Base-by-base conservation (phyloP, 352 stramenopile species). In the Phytophthora brassicae region DNA sequence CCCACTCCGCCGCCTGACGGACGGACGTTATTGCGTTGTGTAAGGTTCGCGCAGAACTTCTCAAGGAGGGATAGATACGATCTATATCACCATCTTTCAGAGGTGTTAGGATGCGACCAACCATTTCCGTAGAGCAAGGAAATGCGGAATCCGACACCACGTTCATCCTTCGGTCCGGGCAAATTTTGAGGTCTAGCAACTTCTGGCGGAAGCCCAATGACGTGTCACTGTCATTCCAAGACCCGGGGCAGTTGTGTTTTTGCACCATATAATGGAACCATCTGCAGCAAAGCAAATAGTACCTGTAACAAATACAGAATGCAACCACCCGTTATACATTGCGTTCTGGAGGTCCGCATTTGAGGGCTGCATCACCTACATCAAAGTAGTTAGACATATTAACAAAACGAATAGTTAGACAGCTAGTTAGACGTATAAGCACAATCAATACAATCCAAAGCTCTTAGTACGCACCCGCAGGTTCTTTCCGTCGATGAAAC, bases 11-110 rank as follows among this genome's bases (percentile, higher is more conserved):
- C 2, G 38, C 38, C 8, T 41, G 13, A 8, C 16, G 6, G 41
- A 67, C 22, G 28, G 52, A 51, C 17, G 36, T 48, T 20, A 57
- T 57, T 3, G 50, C 50, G 35, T 48, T 57, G 38, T 49, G 35
- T 1, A 57, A 6, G 1, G 35, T 57, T 12, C 50, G 3, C 3
- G 35, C 50, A 0, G 33, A 43, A 9, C 48, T 56, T 0, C 48
- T 4, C 1, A 55, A 20, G 8, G 31, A 43, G 0, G 19, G 29
- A 11, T 35, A 13, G 4, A 57, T 57, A 4, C 14, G 22, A 1
- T 48, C 35, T 3, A 57, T 24, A 6, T 57, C 50, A 1, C 50
- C 22, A 12, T 57, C 36, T n/a, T 57, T 54, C 16, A 28, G 2
- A 2, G 45, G 26, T 0, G n/a, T 52, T 0, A 52, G 26, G 3